These are phyloP conservation scores for Basidioascus undulatus DNA, from an alignment of 768 basidiomycete species.

Conservation along the genomic window DNA sequence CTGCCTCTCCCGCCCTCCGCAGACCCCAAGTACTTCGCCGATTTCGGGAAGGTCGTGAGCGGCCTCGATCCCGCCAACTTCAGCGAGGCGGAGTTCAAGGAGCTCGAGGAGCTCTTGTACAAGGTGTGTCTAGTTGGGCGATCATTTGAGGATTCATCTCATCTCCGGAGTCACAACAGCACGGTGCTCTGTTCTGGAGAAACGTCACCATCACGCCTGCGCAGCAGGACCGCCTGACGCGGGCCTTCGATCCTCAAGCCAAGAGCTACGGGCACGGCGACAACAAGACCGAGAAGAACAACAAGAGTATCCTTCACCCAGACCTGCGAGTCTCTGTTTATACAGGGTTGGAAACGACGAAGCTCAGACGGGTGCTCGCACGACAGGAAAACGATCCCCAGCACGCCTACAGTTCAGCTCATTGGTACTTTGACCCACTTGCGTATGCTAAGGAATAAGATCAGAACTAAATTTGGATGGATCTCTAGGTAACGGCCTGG, in stretches of 20 bases:
- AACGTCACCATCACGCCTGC: slow-evolving; percentile 44
- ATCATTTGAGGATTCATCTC: background rate
- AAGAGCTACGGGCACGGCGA: slow-evolving; percentile 66
- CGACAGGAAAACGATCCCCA: too few species aligned
- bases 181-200: slow-evolving; percentile 51
- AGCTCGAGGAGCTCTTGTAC: slow-evolving; percentile 49
- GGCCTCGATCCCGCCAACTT: slow-evolving; percentile 39
- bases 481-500: too few species aligned
- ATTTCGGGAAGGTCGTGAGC: slow-evolving; percentile 55
- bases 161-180: slow-evolving; percentile 20
- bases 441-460: too few species aligned
- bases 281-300: slow-evolving; percentile 50
- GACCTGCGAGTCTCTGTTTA: too few species aligned
- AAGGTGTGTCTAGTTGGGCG: slow-evolving; percentile 27
- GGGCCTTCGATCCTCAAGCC: slow-evolving; percentile 51
- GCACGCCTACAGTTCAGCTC: too few species aligned
- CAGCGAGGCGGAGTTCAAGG: slow-evolving; percentile 33
- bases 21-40: slow-evolving; percentile 36
- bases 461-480: too few species aligned
- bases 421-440: too few species aligned
- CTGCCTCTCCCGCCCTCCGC: slow-evolving; percentile 50
- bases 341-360: too few species aligned
- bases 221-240: slow-evolving; percentile 56
- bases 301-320: slow-evolving; percentile 58
- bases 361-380: too few species aligned